These are phyloP conservation scores for Erodium trifolium DNA, from an alignment of 441 rosid genomes.

Conservation along the genomic window DNA sequence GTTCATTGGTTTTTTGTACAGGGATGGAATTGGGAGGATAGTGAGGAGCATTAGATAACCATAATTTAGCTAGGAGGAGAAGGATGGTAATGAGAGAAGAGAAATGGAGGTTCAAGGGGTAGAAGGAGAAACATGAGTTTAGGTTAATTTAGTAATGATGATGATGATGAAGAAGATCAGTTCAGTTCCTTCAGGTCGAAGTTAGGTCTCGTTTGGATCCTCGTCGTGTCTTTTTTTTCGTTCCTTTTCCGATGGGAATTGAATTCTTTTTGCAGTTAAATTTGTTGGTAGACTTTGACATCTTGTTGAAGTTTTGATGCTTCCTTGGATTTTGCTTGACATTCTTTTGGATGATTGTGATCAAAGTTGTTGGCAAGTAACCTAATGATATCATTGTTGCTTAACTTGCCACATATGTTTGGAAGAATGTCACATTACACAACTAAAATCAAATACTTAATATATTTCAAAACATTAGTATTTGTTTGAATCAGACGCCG, in stretches of 20 bases:
- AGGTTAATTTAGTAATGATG: conserved; percentile 20
- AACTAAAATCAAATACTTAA: too few species aligned
- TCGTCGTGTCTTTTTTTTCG: neutral
- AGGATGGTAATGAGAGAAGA: conserved; percentile 12
- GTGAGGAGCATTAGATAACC: conserved; percentile 29
- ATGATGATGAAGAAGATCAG: too few species aligned
- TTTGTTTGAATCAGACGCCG: too few species aligned
- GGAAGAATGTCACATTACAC: neutral
- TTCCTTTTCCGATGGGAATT: neutral
- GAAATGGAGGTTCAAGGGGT: conserved; percentile 19
- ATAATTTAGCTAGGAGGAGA: conserved; percentile 23
- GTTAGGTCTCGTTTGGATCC: neutral
- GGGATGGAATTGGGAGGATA: conserved; percentile 33
- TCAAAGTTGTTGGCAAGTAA: too few species aligned
- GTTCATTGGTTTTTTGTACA: conserved; percentile 42
- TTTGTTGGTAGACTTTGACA: neutral
- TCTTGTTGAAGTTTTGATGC: neutral
- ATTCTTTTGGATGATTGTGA: too few species aligned
- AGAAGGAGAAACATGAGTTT: conserved; percentile 18
- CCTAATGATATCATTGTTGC: neutral
- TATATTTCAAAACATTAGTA: too few species aligned
- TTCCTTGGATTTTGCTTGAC: neutral
- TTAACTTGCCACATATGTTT: neutral
- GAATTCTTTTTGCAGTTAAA: too few species aligned
- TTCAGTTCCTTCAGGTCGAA: conserved; percentile 14